Conservation (phyloP, 1,284 basidiomycete genomes). For the Ceratobasidium sp. region DNA sequence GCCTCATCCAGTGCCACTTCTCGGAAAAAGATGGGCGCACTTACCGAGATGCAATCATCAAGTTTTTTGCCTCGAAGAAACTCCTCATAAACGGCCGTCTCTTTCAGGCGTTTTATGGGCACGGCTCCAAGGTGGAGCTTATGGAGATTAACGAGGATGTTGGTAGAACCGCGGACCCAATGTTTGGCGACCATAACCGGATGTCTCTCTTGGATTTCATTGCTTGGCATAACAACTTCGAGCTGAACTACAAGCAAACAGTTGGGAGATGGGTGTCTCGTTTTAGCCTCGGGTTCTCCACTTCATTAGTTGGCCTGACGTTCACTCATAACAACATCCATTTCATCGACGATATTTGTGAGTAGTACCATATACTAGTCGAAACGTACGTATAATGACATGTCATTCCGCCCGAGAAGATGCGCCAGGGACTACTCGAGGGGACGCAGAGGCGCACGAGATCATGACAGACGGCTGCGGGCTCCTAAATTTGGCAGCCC, state of each 20-base stretch:
- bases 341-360: conserved; percentile 42
- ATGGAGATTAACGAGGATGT: conserved; percentile 46
- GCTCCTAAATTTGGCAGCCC: conserved; percentile 35
- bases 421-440: conserved; percentile 8
- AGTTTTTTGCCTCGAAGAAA: conserved; percentile 22
- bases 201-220: conserved; percentile 43
- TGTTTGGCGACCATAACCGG: conserved; percentile 32
- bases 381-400: background rate
- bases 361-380: background rate
- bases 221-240: conserved; percentile 41
- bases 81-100: conserved; percentile 39
- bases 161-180: background rate
- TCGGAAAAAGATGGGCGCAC: background rate
- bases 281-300: conserved; percentile 43
- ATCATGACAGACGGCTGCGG: conserved; percentile 48
- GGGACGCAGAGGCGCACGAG: background rate
- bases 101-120: conserved; percentile 43
- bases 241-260: conserved; percentile 17
- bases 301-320: conserved; percentile 11
- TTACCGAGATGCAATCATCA: background rate
- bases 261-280: conserved; percentile 44
- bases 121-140: conserved; percentile 32
- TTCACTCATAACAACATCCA: conserved; percentile 35
- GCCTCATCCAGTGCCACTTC: conserved; percentile 41
- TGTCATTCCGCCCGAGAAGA: background rate